These are phyloP conservation scores for Danielia oregonensis DNA, from an alignment of 805 yeast genomes.

Conservation along the genomic window DNA sequence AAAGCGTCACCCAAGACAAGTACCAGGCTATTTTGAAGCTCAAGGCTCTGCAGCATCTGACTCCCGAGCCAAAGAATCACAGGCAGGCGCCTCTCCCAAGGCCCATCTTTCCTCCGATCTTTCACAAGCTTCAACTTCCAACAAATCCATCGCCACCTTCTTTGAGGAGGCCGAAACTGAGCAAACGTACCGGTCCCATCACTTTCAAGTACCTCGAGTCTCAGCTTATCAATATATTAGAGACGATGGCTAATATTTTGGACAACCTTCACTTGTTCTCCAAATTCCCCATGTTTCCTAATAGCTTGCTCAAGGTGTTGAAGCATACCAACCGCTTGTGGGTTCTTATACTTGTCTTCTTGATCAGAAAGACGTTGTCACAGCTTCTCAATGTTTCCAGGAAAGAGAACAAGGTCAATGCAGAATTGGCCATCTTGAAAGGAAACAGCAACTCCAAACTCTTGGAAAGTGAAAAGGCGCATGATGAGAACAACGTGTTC, in stretches of 20 bases:
- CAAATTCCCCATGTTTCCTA: slow-evolving; percentile 42
- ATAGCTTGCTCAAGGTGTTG: slow-evolving; percentile 24
- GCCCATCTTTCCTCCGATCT: slow-evolving; percentile 33
- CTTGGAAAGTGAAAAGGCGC: slow-evolving; percentile 17
- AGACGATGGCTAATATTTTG: slow-evolving; percentile 34
- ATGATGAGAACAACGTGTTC: slow-evolving; percentile 21
- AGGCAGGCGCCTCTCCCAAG: slow-evolving; percentile 25
- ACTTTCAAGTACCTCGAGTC: slow-evolving; percentile 30
- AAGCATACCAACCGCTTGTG: slow-evolving; percentile 43
- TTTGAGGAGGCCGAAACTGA: no score
- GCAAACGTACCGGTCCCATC: not conserved
- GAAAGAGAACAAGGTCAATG: slow-evolving; percentile 35
- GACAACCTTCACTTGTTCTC: slow-evolving; percentile 42
- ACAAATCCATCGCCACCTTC: no score
- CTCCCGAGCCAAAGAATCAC: no score
- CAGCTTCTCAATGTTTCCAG: slow-evolving; percentile 39
- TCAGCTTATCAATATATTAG: slow-evolving; percentile 27
- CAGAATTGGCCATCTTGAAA: slow-evolving; percentile 31
- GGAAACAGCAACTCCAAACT: slow-evolving; percentile 19
- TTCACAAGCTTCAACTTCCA: slow-evolving; percentile 27
- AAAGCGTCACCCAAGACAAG: slow-evolving; percentile 34
- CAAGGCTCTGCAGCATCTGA: slow-evolving; percentile 10
- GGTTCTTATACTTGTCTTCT: slow-evolving; percentile 38
- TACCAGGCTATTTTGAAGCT: slow-evolving; percentile 27
- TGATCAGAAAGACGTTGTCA: slow-evolving; percentile 39